Evolutionary conservation across 495 filamentous ascomycete species (phyloP).

Genomic region (Pseudomonodictys pantanalensis): DNA sequence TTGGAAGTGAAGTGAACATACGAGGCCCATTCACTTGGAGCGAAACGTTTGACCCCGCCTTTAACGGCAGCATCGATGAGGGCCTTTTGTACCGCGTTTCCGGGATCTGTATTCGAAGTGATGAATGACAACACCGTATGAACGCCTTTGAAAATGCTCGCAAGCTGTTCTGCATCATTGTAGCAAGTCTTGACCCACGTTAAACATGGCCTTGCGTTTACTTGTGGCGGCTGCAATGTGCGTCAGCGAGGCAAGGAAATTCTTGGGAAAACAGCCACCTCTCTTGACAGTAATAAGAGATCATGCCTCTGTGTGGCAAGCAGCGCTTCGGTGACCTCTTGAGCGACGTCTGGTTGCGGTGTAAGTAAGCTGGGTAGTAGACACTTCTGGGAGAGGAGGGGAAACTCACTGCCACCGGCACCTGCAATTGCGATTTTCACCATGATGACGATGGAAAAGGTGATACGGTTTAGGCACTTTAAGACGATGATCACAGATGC

Average conservation of each 20-base stretch:
- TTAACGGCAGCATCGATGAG: conserved; percentile 37
- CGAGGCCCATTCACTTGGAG: conserved; percentile 26
- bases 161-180: conserved; percentile 39
- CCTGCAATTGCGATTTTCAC: conserved; percentile 57
- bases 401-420: conserved; percentile 49
- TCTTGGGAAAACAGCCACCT: conserved; percentile 34
- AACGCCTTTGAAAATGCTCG: conserved; percentile 45
- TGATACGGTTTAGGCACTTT: too few relatives aligned
- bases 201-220: conserved; percentile 27
- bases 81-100: conserved; percentile 43
- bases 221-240: conserved; percentile 10
- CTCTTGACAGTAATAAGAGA: conserved; percentile 49
- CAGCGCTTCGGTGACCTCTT: conserved; percentile 55
- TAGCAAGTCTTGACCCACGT: conserved; percentile 43
- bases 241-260: not conserved
- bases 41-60: conserved; percentile 27
- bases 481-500: too few relatives aligned
- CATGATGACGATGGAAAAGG: too few relatives aligned
- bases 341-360: conserved; percentile 48
- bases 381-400: not conserved
- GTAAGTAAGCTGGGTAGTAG: not conserved
- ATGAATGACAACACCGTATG: conserved; percentile 59
- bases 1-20: not conserved
- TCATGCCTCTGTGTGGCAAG: conserved; percentile 52
- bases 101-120: conserved; percentile 38